Base-by-base conservation (phyloP, 1,139 yeast species). In the Saccharomyces hybrid region DNA sequence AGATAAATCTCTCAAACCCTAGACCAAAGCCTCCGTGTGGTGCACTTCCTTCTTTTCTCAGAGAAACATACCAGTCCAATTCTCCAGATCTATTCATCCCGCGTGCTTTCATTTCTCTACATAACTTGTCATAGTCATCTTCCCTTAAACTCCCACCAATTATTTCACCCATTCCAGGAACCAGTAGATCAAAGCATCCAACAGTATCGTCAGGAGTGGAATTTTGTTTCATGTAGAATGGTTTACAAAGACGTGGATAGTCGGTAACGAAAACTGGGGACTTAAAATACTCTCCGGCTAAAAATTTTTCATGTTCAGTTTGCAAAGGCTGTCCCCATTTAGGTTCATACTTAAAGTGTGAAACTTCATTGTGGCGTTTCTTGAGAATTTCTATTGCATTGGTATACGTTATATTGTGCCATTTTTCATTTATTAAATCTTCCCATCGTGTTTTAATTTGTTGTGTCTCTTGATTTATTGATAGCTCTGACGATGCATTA, bases 11-110 rank as follows among this genome's bases (percentile, higher is more conserved):
- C 68, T 95, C 99, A 63, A 91, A 83, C 0, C 99, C 99, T 76
- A 95, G 76, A 0, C 99, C 99, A 71, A 87, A 95, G 0, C 99
- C 99, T 48, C 99, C 99, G 67, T 91, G 98, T 0, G 97, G 96
- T 38, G 85, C 84, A 5, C 87, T 75, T 0, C 98, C 99, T 61
- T 87, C 84, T 58, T 75, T 74, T 56, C 99, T 76, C 8, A 87
- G 75, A 2, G 83, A 79, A 31, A 85, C 64, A 67, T 91, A 95
- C 99, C 99, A 95, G 32, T 79, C 75, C 71, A 91, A 71, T 13
- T 84, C 84, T 1, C 73, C 76, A 5, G 66, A 50, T 5, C 71
- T 59, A 65, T 83, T 80, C 88, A 84, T 84, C 2, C 72, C 73
- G 59, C 85, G 71, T 2, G 66, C 54, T 2, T 65, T 56, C 73